Evolutionary conservation across 805 yeast genomes (phyloP), one percentile per base, ranked within the genome.

Genomic region (Osmozyma mogii): DNA sequence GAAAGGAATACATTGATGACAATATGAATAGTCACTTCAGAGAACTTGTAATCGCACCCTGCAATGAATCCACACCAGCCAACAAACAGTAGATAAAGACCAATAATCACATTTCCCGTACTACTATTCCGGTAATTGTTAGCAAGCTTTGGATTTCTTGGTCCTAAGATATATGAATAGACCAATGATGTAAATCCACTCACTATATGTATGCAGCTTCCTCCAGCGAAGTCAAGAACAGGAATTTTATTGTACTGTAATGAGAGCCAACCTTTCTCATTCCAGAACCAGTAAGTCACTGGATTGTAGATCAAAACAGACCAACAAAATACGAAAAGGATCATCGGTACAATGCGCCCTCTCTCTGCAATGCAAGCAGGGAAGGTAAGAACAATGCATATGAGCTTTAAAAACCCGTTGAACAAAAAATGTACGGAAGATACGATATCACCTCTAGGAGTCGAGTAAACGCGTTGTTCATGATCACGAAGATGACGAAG

Each of bases 211-310:
- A 63, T 52, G 38, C 65, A 58, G 25, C 51, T 57, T 8, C 68
- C 70, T 8, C 70, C 70, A 5, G 70, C 68, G 46, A 62, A 63
- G 38, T 63, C 70, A 8, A 61, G 43, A 3, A 61, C 68, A 0
- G 68, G 67, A 3, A 57, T 35, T 18, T 34, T 44, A 10, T 40
- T 34, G 11, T 48, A 41, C 31, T 60, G 61, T 1, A 53, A 43
- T 1, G 65, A 57, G 4, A 63, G 49, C 68, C 68, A 63, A 7
- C 70, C 70, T 28, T 59, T 49, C 14, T 40, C 31, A 37, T 61
- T 62, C 70, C 70, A 63, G 35, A 59, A 54, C 70, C 70, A 63
- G 37, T 61, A 63, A 2, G 59, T 58, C 3, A 63, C 62, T 2
- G 70, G 70, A 31, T 61, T 61, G 35, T 61, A 62, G 11, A 63